These are phyloP conservation scores for Penicillium vulpinum DNA, from an alignment of 2,329 filamentous ascomycete genomes.

Conservation along the genomic window DNA sequence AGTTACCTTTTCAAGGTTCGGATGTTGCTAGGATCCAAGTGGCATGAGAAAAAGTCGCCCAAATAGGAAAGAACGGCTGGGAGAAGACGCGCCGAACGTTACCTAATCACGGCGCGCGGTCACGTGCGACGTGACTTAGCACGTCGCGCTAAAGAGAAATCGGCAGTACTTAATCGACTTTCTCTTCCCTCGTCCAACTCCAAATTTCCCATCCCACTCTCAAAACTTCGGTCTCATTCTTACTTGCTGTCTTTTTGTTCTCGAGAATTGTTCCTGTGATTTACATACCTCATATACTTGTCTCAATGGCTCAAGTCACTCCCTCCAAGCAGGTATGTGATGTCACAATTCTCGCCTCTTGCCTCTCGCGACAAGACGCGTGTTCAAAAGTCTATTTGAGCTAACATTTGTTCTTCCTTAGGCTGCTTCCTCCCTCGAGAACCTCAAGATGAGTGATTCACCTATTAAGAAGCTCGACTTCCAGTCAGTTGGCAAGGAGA, in stretches of 20 bases:
- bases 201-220: slow-evolving; percentile 27
- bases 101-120: slow-evolving; percentile 29
- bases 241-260: slow-evolving; percentile 29
- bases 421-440: slow-evolving; percentile 83
- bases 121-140: slow-evolving; percentile 43
- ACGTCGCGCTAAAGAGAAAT: slow-evolving; percentile 39
- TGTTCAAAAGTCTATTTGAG: slow-evolving; percentile 31
- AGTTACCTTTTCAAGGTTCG: no score
- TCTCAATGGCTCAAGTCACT: slow-evolving; percentile 72
- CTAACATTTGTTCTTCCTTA: slow-evolving; percentile 50
- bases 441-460: slow-evolving; percentile 83
- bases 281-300: slow-evolving; percentile 29
- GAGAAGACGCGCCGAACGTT: slow-evolving; percentile 17
- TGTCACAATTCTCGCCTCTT: slow-evolving; percentile 40
- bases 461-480: slow-evolving; percentile 90
- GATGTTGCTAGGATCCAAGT: slow-evolving; percentile 24
- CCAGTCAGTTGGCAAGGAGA: slow-evolving; percentile 75
- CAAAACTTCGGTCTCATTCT: slow-evolving; percentile 11
- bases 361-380: slow-evolving; percentile 34
- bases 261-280: slow-evolving; percentile 24
- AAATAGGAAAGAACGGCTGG: slow-evolving; percentile 2
- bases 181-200: slow-evolving; percentile 12
- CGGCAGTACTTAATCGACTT: slow-evolving; percentile 34
- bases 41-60: slow-evolving; percentile 21
- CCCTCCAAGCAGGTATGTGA: slow-evolving; percentile 69